phyloP scores from a whole-genome alignment of 371 early-diverging fungal species.

The Dichotomocladium elegans region DNA sequence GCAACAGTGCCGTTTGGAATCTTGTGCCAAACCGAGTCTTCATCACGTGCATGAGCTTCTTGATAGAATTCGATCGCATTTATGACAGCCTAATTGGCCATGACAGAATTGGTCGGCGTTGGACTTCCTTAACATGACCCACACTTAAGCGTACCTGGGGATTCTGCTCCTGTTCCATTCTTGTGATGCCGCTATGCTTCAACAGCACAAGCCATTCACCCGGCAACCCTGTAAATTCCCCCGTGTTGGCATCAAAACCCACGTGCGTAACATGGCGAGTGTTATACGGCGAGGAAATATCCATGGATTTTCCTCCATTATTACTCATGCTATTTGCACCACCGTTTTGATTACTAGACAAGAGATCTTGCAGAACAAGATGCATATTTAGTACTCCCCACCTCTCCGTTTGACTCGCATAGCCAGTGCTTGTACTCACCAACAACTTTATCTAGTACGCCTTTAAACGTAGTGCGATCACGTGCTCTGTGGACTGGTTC shows the following conservation, averaged over 20 bases:
- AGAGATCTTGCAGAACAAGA: not conserved
- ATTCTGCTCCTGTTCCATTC: conserved; percentile 90
- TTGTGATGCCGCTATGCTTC: conserved; percentile 88
- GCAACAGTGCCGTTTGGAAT: conserved; percentile 57
- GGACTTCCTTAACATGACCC: not conserved
- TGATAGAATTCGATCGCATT: conserved; percentile 92
- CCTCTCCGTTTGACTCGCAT: too few species aligned
- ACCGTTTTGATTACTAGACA: not conserved
- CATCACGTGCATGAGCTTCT: conserved; percentile 60
- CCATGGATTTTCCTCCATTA: conserved; percentile 17
- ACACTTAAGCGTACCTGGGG: conserved; percentile 62
- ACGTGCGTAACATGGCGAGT: conserved; percentile 95
- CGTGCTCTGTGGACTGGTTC: conserved; percentile 13
- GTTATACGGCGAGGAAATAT: conserved; percentile 92
- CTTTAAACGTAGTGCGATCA: conserved; percentile 49
- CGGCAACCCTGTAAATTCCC: conserved; percentile 92
- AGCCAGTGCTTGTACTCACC: conserved; percentile 47
- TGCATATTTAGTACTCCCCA: too few species aligned
- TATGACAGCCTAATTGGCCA: conserved; percentile 66
- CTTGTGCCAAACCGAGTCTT: conserved; percentile 85
- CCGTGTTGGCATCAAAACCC: conserved; percentile 85
- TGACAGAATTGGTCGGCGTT: not conserved
- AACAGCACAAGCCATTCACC: conserved; percentile 90
- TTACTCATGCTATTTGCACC: conserved; percentile 16
- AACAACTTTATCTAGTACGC: conserved; percentile 59